Conservation (phyloP, 148 eudicot species). For the Bassia scoparia region DNA sequence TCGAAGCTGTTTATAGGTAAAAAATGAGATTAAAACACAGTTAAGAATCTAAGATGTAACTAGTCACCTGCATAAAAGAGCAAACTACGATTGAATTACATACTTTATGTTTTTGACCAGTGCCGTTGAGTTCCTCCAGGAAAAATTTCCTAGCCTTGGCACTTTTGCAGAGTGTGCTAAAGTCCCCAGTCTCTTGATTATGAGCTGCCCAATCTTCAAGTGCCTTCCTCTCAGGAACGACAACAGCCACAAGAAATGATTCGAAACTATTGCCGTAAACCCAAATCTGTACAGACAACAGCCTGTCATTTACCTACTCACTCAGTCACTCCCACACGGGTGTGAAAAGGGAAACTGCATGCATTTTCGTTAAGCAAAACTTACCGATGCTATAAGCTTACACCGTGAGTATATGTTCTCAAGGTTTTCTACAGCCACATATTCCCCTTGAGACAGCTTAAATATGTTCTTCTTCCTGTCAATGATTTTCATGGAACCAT, state of each 20-base stretch:
- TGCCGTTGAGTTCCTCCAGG: constrained; percentile 67
- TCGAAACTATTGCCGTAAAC: constrained; percentile 93
- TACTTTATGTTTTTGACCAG: constrained; percentile 64
- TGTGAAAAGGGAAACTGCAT: not conserved
- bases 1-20: constrained; percentile 54
- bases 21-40: not conserved
- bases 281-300: constrained; percentile 59
- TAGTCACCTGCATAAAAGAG: not conserved
- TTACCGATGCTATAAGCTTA: constrained; percentile 71
- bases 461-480: constrained; percentile 97
- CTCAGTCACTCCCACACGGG: not conserved
- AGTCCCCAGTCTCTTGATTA: constrained; percentile 48
- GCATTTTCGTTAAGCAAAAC: constrained; percentile 10
- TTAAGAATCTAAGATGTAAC: not conserved
- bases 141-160: constrained; percentile 61
- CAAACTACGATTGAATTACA: constrained; percentile 10
- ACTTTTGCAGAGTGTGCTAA: constrained; percentile 55
- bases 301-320: not conserved
- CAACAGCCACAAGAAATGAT: constrained; percentile 90
- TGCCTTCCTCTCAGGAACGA: constrained; percentile 74
- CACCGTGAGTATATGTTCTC: constrained; percentile 74
- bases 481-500: constrained; percentile 85
- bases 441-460: constrained; percentile 97
- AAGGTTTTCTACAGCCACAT: constrained; percentile 85
- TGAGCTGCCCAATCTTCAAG: constrained; percentile 78